These are phyloP conservation scores for Vitis rotundifolia DNA, from an alignment of 164 flowering plant genomes.

Conservation along the genomic window DNA sequence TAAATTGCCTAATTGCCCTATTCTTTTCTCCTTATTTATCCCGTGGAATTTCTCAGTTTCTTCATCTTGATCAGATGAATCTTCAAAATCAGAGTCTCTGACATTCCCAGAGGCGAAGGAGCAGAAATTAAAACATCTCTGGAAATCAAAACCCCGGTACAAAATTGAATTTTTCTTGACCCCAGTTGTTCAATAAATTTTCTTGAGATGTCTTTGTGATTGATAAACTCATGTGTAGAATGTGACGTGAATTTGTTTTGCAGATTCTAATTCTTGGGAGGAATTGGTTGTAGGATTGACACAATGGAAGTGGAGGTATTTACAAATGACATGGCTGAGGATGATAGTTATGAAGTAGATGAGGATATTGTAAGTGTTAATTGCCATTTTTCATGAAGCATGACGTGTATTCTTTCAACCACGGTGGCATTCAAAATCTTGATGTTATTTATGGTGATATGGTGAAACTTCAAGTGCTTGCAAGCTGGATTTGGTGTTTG, in stretches of 20 bases:
- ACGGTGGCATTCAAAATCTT: no score
- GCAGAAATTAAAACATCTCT: neutral
- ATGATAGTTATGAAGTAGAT: conserved; percentile 28
- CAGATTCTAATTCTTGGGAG: conserved; percentile 2
- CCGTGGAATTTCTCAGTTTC: no score
- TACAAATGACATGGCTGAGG: conserved; percentile 35
- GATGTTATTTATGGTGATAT: no score
- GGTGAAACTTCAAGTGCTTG: no score
- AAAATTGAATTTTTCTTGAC: no score
- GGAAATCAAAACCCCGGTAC: neutral
- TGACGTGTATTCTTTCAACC: no score
- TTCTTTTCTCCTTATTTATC: no score
- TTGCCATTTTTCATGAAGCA: no score
- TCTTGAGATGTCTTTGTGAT: neutral
- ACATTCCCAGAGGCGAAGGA: neutral
- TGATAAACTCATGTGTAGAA: neutral
- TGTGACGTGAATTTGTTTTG: neutral
- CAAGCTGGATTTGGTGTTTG: no score
- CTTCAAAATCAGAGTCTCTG: neutral
- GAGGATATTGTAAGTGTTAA: conserved; percentile 23
- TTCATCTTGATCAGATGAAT: no score
- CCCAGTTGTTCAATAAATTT: no score
- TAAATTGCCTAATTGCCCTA: neutral
- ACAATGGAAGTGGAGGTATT: conserved; percentile 54
- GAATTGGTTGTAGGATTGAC: neutral